phyloP scores from a whole-genome alignment of 169 alveolate genomes.

The Ichthyophthirius multifiliis region DNA sequence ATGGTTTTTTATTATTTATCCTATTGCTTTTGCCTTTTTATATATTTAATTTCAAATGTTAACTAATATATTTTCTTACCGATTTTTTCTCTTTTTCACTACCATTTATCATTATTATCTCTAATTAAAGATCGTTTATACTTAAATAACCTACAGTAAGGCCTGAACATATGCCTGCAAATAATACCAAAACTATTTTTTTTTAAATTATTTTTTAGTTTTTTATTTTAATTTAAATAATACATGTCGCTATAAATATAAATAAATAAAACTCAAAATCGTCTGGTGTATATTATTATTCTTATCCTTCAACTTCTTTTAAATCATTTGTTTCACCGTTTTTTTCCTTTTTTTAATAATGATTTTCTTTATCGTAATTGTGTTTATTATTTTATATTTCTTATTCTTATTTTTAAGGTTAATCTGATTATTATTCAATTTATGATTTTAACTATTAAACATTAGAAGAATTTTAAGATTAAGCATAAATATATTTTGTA shows the following conservation, averaged over 20 bases:
- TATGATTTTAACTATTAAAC: too few relatives aligned
- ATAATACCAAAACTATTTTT: conserved; percentile 41
- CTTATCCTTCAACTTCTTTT: background rate
- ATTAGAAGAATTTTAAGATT: too few relatives aligned
- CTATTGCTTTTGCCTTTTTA: conserved; percentile 53
- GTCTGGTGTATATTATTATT: background rate
- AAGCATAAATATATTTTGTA: too few relatives aligned
- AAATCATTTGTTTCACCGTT: background rate
- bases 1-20: conserved; percentile 64
- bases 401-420: too few relatives aligned
- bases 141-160: conserved; percentile 80
- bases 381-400: too few relatives aligned
- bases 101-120: conserved; percentile 63
- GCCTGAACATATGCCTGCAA: conserved; percentile 84
- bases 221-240: background rate
- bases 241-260: background rate
- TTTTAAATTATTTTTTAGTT: background rate
- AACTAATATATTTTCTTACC: conserved; percentile 13
- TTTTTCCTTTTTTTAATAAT: background rate
- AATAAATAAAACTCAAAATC: background rate
- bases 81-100: conserved; percentile 59
- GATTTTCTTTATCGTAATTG: background rate
- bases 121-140: conserved; percentile 64
- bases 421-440: too few relatives aligned
- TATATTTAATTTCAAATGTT: background rate